A percentile compares a stretch with the other conserved stretches of the same genome.
Evolutionary conservation across 2,329 filamentous ascomycete genomes (phyloP).

Genomic region (Grosmannia clavigera): DNA sequence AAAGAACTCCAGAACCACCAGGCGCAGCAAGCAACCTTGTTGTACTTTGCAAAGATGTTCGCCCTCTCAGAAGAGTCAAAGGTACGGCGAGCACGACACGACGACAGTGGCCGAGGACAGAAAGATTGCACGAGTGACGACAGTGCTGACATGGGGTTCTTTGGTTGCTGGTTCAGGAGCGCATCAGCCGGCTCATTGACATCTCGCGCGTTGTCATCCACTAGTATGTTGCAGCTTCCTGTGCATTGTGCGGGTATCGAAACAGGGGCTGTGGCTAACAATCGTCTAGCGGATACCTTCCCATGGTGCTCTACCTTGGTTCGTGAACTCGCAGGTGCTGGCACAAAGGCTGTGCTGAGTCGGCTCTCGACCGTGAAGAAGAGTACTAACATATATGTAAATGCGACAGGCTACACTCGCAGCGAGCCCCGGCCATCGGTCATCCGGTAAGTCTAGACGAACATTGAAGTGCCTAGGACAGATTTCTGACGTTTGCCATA

Average conservation of each 20-base stretch:
- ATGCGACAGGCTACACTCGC: conserved; percentile 68
- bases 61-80: conserved; percentile 91
- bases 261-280: conserved; percentile 21
- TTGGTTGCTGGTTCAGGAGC: conserved; percentile 51
- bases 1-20: no score
- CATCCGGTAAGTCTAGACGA: conserved; percentile 34
- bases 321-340: conserved; percentile 16
- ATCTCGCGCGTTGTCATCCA: conserved; percentile 87
- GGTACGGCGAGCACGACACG: conserved; percentile 35
- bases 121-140: background rate
- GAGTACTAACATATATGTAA: background rate
- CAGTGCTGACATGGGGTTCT: background rate
- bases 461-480: no score
- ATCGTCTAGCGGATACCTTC: conserved; percentile 70
- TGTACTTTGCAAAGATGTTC: conserved; percentile 34
- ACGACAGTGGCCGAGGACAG: background rate
- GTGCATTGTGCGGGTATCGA: background rate
- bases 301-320: conserved; percentile 94
- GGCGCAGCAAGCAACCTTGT: background rate
- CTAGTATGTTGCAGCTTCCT: conserved; percentile 53
- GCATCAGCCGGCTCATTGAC: conserved; percentile 94
- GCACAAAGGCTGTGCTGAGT: conserved; percentile 12
- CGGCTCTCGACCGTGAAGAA: background rate
- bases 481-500: background rate
- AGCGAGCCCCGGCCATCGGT: conserved; percentile 78